Percentiles rank a stretch among this genome's conserved stretches.
Evolutionary conservation across 192 early-diverging fungal species (phyloP).

Genomic region (Phlyctochytrium bullatum): DNA sequence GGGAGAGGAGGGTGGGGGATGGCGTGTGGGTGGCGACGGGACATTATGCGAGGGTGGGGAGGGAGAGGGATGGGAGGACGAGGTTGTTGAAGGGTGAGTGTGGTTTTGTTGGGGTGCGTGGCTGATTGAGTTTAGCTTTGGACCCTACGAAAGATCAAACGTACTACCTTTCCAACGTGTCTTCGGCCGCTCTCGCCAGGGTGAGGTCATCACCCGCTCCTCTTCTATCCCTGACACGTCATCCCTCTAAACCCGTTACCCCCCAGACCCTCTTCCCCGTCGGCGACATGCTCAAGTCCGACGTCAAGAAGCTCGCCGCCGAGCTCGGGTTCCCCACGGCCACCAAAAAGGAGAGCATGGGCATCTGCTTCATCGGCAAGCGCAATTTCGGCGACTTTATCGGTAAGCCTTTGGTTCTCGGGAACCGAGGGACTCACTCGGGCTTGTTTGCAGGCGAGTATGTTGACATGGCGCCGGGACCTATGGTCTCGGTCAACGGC

Average conservation of each 20-base stretch:
- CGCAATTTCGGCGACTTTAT: constrained; percentile 77
- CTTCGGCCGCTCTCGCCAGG: constrained; percentile 36
- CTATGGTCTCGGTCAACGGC: constrained; percentile 43
- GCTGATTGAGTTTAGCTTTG: constrained; percentile 27
- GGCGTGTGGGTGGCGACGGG: constrained; percentile 62
- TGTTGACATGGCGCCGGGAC: constrained; percentile 40
- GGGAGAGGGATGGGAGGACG: not conserved
- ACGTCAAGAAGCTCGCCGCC: constrained; percentile 70
- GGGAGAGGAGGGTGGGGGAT: constrained; percentile 1
- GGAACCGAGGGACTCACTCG: constrained; percentile 17
- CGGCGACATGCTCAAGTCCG: constrained; percentile 66
- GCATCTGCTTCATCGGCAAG: constrained; percentile 94
- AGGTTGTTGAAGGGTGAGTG: constrained; percentile 1
- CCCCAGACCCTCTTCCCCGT: constrained; percentile 80
- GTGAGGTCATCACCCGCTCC: not conserved
- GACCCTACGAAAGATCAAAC: constrained; percentile 90
- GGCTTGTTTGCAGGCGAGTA: constrained; percentile 42
- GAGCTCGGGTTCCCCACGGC: constrained; percentile 55
- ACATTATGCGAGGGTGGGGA: constrained; percentile 57
- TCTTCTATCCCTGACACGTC: too few relatives aligned
- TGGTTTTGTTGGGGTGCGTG: not conserved
- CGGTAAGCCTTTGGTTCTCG: constrained; percentile 34
- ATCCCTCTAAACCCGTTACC: too few relatives aligned
- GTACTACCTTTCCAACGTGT: constrained; percentile 81
- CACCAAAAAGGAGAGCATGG: constrained; percentile 85